Conservation (phyloP, 305 asterid species). For the Solanum hybrid region DNA sequence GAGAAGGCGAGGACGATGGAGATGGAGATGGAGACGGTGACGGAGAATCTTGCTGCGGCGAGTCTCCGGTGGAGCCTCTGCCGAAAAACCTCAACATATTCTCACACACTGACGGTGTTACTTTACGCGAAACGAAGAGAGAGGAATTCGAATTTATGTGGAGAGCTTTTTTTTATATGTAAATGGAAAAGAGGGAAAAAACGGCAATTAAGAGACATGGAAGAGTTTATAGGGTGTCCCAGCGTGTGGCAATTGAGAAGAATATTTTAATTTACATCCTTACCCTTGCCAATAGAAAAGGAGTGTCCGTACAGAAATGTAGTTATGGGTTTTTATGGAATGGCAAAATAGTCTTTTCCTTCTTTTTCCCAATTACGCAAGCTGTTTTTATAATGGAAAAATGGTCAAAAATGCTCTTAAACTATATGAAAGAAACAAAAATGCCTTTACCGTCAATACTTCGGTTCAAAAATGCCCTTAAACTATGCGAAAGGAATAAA, state of each 20-base stretch:
- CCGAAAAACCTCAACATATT: conserved; percentile 45
- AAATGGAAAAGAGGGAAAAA: conserved; percentile 2
- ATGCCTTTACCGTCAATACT: too few species aligned
- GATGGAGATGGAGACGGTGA: conserved; percentile 18
- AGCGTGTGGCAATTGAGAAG: not conserved
- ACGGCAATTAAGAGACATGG: not conserved
- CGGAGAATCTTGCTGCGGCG: conserved; percentile 41
- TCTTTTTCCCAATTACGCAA: not conserved
- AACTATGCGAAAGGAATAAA: too few species aligned
- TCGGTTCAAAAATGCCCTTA: too few species aligned
- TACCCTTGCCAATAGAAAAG: not conserved
- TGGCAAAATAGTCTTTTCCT: not conserved
- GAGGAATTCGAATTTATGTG: not conserved
- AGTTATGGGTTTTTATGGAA: not conserved
- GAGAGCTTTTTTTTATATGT: not conserved
- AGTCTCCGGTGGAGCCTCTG: conserved; percentile 33
- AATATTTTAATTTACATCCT: not conserved
- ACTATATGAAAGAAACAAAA: too few species aligned
- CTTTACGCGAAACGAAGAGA: not conserved
- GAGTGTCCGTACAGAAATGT: not conserved
- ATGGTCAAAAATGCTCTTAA: too few species aligned
- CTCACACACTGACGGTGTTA: not conserved
- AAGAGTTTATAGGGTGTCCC: not conserved
- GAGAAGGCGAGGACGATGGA: conserved; percentile 13
- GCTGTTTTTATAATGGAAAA: too few species aligned